Conservation (phyloP, 805 yeast genomes). For the Wickerhamiella qilinensis region DNA sequence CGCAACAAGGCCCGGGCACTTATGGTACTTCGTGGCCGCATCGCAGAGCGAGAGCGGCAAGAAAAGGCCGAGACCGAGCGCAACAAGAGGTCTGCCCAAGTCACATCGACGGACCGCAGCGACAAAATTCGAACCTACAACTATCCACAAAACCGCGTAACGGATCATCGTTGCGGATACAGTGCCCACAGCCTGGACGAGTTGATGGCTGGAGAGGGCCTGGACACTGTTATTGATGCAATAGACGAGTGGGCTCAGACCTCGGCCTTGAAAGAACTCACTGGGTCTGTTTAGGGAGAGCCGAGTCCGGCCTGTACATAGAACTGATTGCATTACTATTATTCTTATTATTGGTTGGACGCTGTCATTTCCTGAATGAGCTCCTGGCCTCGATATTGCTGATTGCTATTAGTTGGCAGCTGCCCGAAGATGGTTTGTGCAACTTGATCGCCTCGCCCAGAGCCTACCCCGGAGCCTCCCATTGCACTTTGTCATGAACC, state of each 20-base stretch:
- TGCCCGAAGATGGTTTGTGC: not conserved
- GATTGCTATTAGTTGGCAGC: not conserved
- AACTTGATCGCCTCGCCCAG: no score
- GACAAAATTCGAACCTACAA: constrained; percentile 92
- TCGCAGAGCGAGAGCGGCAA: constrained; percentile 65
- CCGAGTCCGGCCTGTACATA: no score
- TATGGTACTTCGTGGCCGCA: constrained; percentile 58
- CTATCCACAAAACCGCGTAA: constrained; percentile 78
- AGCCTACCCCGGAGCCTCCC: no score
- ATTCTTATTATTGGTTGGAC: no score
- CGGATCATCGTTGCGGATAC: constrained; percentile 83
- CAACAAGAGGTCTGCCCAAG: constrained; percentile 61
- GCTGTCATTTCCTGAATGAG: no score
- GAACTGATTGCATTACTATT: no score
- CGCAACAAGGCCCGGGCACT: constrained; percentile 87
- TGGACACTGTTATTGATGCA: constrained; percentile 39
- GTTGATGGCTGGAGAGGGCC: constrained; percentile 38
- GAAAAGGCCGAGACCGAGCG: constrained; percentile 51
- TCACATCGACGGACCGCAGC: constrained; percentile 72
- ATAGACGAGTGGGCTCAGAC: constrained; percentile 33
- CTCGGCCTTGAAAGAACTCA: constrained; percentile 22
- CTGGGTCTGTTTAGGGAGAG: not conserved
- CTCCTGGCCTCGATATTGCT: not conserved
- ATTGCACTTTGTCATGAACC: constrained; percentile 2
- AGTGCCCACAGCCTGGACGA: constrained; percentile 63